Evolutionary conservation across 2,329 filamentous ascomycete species (phyloP).

Genomic region (Ascochyta pisi): DNA sequence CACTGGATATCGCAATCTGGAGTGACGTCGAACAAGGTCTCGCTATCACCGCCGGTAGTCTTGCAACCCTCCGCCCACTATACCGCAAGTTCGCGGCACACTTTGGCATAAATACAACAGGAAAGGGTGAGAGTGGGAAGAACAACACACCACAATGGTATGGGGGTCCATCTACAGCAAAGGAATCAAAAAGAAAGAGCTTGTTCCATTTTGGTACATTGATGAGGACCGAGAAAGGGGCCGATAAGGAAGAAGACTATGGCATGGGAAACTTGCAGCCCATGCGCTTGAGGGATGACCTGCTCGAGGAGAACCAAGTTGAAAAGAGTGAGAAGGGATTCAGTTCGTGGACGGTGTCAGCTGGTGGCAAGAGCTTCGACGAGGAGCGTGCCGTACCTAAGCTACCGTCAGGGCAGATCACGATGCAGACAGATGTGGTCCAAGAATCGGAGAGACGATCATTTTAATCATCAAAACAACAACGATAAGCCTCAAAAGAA

Average conservation of each 20-base stretch:
- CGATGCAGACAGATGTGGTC: conserved; percentile 35
- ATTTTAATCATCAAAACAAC: neutral
- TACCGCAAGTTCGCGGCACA: conserved; percentile 35
- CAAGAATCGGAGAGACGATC: conserved; percentile 26
- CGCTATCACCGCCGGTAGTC: conserved; percentile 46
- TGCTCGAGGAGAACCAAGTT: conserved; percentile 23
- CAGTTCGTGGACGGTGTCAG: conserved; percentile 39
- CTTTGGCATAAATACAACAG: conserved; percentile 30
- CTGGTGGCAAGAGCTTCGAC: conserved; percentile 35
- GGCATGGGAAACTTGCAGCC: conserved; percentile 32
- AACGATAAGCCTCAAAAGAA: neutral
- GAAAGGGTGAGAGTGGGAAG: conserved; percentile 20
- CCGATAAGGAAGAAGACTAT: conserved; percentile 32
- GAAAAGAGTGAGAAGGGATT: conserved; percentile 36
- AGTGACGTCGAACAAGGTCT: conserved; percentile 48
- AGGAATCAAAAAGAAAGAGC: conserved; percentile 26
- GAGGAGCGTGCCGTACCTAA: conserved; percentile 23
- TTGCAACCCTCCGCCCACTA: conserved; percentile 47
- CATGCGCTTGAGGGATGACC: conserved; percentile 38
- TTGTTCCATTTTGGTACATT: conserved; percentile 35
- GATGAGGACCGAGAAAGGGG: conserved; percentile 30
- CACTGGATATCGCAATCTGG: conserved; percentile 49
- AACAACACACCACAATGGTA: conserved; percentile 31
- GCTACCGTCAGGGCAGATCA: conserved; percentile 29
- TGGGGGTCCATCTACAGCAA: conserved; percentile 14